These are phyloP conservation scores for Heterobasidion occidentale DNA, from an alignment of 1,284 basidiomycete genomes.

Conservation along the genomic window DNA sequence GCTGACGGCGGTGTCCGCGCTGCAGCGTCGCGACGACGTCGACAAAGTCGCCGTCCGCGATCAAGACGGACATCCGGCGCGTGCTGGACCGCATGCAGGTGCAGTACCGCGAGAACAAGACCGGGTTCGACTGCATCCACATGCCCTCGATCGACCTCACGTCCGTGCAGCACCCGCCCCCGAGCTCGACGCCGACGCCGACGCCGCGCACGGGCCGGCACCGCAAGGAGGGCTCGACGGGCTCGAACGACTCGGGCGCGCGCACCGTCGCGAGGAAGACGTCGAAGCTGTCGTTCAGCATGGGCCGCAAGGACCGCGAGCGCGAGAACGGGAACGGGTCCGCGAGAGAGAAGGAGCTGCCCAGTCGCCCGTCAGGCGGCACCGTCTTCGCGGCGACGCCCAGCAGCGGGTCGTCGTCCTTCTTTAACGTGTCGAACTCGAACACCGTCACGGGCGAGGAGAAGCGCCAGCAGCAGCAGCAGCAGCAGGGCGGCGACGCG, in stretches of 20 bases:
- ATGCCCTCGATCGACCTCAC: constrained; percentile 87
- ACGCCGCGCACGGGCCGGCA: constrained; percentile 25
- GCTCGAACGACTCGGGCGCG: constrained; percentile 39
- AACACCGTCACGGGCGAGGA: constrained; percentile 37
- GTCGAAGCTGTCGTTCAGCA: constrained; percentile 65
- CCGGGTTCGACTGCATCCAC: constrained; percentile 95
- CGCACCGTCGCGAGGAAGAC: constrained; percentile 63
- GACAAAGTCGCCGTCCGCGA: constrained; percentile 75
- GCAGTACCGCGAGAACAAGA: constrained; percentile 84
- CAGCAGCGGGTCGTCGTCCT: constrained; percentile 71
- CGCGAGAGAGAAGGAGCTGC: constrained; percentile 36
- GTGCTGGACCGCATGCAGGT: constrained; percentile 93
- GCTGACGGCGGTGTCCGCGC: not conserved
- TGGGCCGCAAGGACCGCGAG: constrained; percentile 38
- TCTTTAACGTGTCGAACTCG: constrained; percentile 62
- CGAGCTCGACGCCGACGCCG: constrained; percentile 12
- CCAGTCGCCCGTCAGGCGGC: constrained; percentile 42
- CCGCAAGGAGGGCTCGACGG: constrained; percentile 40
- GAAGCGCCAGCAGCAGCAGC: constrained; percentile 22
- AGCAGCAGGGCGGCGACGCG: constrained; percentile 21
- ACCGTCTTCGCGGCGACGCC: constrained; percentile 50
- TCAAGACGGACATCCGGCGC: constrained; percentile 79
- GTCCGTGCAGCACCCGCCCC: constrained; percentile 44
- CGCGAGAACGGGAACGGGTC: too few species aligned
- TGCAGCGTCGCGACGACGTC: constrained; percentile 88